Base-by-base conservation (phyloP, 1,139 yeast genomes). In the Kodamaea sp. region DNA sequence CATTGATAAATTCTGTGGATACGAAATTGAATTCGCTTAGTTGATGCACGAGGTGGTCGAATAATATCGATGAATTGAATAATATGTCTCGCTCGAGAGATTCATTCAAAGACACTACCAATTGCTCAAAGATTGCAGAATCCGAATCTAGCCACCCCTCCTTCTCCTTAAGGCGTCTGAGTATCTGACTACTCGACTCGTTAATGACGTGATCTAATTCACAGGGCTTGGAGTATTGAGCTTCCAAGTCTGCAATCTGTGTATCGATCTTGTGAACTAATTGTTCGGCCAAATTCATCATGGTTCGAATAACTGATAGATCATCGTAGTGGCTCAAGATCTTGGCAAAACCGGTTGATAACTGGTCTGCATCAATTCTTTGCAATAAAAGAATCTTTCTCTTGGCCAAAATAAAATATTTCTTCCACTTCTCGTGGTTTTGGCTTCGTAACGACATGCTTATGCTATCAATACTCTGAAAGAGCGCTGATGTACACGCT, bases 131-230 rank as follows among this genome's bases (percentile, higher is more conserved):
- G 1, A 67, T 42, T 0, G 50, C 37, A 2, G 73, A 59, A 50
- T 76, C 76, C 25, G 54, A 47, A 0, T 61, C 63, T 9, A 61
- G 45, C 89, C 90, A 83, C 4, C 72, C 63, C 27, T 78, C 83
- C 43, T 70, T 56, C 37, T 79, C 81, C 30, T 63, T 52, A 13
- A 82, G 54, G 35, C 69, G 64, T 24, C 60, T 60, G 21, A 76
- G 50, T 2, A 73, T 67, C 34, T 67, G 66, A n/a, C 55, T 53
- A 7, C 73, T 53, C 3, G 78, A 66, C 31, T 69, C 66, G 25
- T 59, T 50, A 29, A 77, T 50, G 2, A 78, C 69, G 22, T 62
- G 53, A 41, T 81, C 84, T 13, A 80, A 55, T 31, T 80, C 85
- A 26, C 66, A 62, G 1, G 75, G 69, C 25, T 60, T 52, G 25